A percentile compares a stretch with the other conserved stretches of the same genome.
These are phyloP conservation scores for Tetrahymena thermophila DNA, from an alignment of 73 alveolate species.

Conservation along the genomic window DNA sequence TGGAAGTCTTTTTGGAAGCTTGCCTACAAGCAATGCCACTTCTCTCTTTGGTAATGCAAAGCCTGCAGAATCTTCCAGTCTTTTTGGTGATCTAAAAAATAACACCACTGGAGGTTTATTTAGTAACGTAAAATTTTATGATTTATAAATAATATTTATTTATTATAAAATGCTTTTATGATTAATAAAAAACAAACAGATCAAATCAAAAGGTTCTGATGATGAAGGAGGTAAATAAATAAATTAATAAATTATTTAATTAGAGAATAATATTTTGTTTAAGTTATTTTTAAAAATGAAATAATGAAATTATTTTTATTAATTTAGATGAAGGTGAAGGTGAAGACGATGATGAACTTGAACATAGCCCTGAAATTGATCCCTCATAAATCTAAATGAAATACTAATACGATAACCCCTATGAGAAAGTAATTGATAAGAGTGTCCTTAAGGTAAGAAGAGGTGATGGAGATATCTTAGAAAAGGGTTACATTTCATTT, in stretches of 20 bases:
- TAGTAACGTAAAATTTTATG: background rate
- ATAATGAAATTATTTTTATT: background rate
- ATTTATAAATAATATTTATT: background rate
- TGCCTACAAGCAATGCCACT: background rate
- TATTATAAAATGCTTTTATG: background rate
- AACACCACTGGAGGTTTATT: background rate
- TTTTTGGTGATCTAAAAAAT: background rate
- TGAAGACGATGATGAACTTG: background rate
- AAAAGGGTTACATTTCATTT: background rate
- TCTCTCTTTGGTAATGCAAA: background rate
- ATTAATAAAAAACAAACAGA: background rate
- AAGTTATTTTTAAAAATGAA: background rate
- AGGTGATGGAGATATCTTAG: background rate
- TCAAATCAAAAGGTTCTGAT: background rate
- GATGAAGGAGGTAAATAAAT: background rate
- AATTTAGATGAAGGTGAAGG: background rate
- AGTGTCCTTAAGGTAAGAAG: background rate
- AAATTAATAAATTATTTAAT: background rate
- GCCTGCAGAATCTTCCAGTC: background rate
- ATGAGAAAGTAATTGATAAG: background rate
- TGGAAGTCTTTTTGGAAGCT: background rate
- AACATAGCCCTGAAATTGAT: background rate
- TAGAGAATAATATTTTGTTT: too few species aligned
- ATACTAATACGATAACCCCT: background rate
- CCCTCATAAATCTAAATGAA: background rate